phyloP scores from a whole-genome alignment of 225 moss, liverwort and hornwort species.

The Marchantia polymorpha region DNA sequence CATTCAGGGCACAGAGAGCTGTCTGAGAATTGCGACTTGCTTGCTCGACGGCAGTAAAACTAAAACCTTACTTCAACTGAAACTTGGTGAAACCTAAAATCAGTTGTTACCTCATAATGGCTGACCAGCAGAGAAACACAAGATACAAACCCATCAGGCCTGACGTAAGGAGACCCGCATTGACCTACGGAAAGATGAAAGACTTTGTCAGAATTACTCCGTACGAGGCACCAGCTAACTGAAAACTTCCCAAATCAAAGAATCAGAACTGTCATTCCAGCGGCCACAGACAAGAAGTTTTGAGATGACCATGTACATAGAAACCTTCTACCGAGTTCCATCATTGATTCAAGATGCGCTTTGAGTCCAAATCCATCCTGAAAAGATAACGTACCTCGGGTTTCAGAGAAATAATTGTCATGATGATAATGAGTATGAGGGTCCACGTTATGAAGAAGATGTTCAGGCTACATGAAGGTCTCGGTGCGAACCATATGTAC shows the following conservation, averaged over 20 bases:
- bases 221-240: neutral
- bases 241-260: neutral
- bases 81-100: neutral
- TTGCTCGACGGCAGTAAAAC: too few species aligned
- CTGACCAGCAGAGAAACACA: constrained; percentile 96
- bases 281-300: too few species aligned
- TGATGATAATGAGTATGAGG: constrained; percentile 64
- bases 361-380: too few species aligned
- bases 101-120: constrained; percentile 77
- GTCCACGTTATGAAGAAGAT: constrained; percentile 98
- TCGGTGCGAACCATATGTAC: constrained; percentile 94
- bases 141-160: constrained; percentile 79
- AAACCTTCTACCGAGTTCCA: too few species aligned
- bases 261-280: neutral
- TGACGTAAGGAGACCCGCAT: constrained; percentile 91
- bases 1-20: too few species aligned
- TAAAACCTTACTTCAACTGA: too few species aligned
- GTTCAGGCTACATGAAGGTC: constrained; percentile 73
- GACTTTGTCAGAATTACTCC: neutral
- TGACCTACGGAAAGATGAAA: constrained; percentile 47
- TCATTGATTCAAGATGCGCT: neutral
- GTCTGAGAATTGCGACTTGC: too few species aligned
- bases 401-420: constrained; percentile 70
- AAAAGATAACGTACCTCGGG: constrained; percentile 52
- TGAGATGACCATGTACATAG: too few species aligned